A percentile compares a stretch with the other conserved stretches of the same genome.
phyloP scores from a whole-genome alignment of 108 stramenopile species.

The Schizochytrium sp. region DNA sequence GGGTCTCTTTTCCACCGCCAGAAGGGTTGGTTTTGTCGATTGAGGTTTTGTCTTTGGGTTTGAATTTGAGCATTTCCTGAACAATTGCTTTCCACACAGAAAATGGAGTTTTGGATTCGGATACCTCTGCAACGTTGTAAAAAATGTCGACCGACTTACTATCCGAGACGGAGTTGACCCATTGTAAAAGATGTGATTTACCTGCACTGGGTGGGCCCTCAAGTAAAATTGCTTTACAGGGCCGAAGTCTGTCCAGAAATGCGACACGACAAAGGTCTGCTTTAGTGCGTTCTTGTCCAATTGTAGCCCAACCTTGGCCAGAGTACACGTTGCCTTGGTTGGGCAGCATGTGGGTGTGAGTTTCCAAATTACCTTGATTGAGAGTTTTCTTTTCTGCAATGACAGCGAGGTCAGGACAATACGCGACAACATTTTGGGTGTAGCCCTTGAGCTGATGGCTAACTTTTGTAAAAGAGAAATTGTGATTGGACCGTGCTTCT shows the following conservation, averaged over 20 bases:
- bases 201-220: background rate
- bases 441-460: constrained; percentile 19
- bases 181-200: constrained; percentile 8
- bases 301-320: constrained; percentile 4
- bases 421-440: background rate
- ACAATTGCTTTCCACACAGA: constrained; percentile 42
- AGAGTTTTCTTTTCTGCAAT: constrained; percentile 41
- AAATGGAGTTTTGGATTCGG: constrained; percentile 51
- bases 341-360: background rate
- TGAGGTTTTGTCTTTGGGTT: background rate
- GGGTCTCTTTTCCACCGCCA: background rate
- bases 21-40: background rate
- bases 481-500: constrained; percentile 20
- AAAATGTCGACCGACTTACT: background rate
- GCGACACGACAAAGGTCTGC: constrained; percentile 17
- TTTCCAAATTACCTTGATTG: background rate
- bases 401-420: background rate
- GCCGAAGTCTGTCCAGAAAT: constrained; percentile 5
- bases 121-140: constrained; percentile 14
- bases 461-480: background rate
- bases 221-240: constrained; percentile 5
- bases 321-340: background rate
- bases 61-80: constrained; percentile 48
- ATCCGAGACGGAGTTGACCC: constrained; percentile 8
- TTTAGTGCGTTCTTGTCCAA: constrained; percentile 1